These are phyloP conservation scores for Teunomyces pallodes DNA, from an alignment of 805 yeast genomes.

Conservation along the genomic window DNA sequence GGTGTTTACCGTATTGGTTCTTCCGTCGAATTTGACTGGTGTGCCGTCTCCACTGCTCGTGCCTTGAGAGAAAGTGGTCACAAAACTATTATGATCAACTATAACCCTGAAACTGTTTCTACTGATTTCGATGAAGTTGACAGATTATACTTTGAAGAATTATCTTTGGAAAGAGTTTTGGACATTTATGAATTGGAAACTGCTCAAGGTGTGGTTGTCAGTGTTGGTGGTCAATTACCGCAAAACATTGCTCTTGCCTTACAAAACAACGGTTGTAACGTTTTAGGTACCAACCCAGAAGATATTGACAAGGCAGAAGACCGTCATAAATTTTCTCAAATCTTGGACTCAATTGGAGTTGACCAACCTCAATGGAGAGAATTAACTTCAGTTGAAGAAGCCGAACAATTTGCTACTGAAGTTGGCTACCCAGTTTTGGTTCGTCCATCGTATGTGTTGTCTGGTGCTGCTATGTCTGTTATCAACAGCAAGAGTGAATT, in stretches of 20 bases:
- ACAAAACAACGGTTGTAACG: constrained; percentile 79
- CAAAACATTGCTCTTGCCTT: constrained; percentile 91
- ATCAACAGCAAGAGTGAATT: constrained; percentile 77
- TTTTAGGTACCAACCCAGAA: constrained; percentile 90
- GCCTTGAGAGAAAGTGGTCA: constrained; percentile 84
- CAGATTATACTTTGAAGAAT: constrained; percentile 92
- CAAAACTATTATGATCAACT: constrained; percentile 93
- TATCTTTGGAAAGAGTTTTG: constrained; percentile 92
- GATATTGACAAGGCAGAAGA: constrained; percentile 97
- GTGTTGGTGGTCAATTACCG: constrained; percentile 97
- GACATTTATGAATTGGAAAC: constrained; percentile 93
- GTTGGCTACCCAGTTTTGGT: constrained; percentile 96
- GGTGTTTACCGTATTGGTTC: constrained; percentile 99
- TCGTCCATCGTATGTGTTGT: constrained; percentile 94
- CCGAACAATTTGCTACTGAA: constrained; percentile 76
- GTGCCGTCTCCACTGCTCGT: constrained; percentile 96
- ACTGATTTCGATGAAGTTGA: constrained; percentile 99
- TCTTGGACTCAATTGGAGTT: constrained; percentile 85
- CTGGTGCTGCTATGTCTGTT: constrained; percentile 99
- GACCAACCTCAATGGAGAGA: constrained; percentile 99
- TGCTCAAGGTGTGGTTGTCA: constrained; percentile 87
- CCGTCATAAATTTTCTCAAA: constrained; percentile 95
- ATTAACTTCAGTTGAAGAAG: constrained; percentile 80
- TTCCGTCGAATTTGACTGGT: constrained; percentile 98
- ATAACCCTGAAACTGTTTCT: constrained; percentile 97